Conservation (phyloP, 2,329 filamentous ascomycete species). For the Penicillium sumatraense region DNA sequence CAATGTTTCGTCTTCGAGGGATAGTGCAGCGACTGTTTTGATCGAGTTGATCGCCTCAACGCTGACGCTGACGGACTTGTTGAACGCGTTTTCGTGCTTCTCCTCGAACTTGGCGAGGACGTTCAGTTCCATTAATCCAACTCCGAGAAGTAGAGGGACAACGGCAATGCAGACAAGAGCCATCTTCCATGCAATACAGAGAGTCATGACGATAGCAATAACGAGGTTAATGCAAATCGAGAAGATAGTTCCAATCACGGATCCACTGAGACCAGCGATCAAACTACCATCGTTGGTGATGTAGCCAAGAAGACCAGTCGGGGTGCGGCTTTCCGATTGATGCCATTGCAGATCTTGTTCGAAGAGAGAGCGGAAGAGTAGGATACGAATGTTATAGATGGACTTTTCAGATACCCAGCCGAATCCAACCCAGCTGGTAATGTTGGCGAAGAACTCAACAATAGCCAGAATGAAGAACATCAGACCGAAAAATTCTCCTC, state of each 20-base stretch:
- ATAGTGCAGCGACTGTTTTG: constrained; percentile 56
- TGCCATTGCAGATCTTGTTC: constrained; percentile 74
- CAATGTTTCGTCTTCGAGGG: constrained; percentile 56
- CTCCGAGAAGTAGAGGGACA: constrained; percentile 70
- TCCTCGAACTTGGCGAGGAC: constrained; percentile 65
- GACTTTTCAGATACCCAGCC: constrained; percentile 67
- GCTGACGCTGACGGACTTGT: constrained; percentile 55
- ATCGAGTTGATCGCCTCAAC: constrained; percentile 59
- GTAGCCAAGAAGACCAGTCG: constrained; percentile 65
- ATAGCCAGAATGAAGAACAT: constrained; percentile 66
- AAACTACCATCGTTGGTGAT: constrained; percentile 72
- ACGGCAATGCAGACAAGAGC: constrained; percentile 72
- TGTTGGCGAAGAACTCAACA: constrained; percentile 65
- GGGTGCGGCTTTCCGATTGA: constrained; percentile 66
- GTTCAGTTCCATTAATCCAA: constrained; percentile 70
- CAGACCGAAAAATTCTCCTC: constrained; percentile 59
- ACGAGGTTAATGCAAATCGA: constrained; percentile 71
- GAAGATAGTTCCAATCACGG: constrained; percentile 71
- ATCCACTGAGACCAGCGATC: constrained; percentile 70
- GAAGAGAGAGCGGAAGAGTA: constrained; percentile 68
- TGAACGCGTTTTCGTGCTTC: constrained; percentile 56
- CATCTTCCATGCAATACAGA: constrained; percentile 76
- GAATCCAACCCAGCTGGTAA: constrained; percentile 63
- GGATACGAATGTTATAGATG: constrained; percentile 65
- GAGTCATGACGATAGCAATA: constrained; percentile 69